phyloP scores from a whole-genome alignment of 1,284 basidiomycete genomes.

The Trametes sp. region DNA sequence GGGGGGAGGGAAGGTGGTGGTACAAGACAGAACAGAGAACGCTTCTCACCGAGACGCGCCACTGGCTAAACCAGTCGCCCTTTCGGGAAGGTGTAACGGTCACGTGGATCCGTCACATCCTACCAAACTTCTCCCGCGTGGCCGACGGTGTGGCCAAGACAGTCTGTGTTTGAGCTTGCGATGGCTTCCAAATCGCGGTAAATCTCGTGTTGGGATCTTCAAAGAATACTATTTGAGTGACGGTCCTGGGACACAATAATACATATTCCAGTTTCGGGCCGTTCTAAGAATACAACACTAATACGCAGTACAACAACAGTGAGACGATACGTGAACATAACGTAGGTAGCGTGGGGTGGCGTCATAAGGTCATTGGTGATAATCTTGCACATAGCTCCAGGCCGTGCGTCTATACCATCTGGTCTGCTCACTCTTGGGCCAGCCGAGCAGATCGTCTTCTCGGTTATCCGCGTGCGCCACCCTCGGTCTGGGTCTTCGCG shows the following conservation, averaged over 20 bases:
- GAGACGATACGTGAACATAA: not conserved
- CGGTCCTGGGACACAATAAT: not conserved
- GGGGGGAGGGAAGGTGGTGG: constrained; percentile 23
- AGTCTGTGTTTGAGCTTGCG: not conserved
- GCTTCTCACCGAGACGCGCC: constrained; percentile 26
- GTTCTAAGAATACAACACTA: constrained; percentile 8
- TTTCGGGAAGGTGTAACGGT: constrained; percentile 15
- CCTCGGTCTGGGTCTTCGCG: not conserved
- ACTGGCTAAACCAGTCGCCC: constrained; percentile 22
- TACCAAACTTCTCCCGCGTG: constrained; percentile 11
- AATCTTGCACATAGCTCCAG: not conserved
- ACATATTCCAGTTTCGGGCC: not conserved
- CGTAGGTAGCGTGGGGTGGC: not conserved
- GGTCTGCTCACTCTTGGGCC: not conserved
- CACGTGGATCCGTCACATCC: constrained; percentile 21
- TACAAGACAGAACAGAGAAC: constrained; percentile 16
- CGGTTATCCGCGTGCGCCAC: not conserved
- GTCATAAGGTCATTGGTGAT: not conserved
- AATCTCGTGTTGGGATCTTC: not conserved
- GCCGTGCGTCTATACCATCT: not conserved
- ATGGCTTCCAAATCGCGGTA: not conserved
- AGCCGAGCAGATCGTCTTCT: constrained; percentile 3
- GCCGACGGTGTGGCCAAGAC: not conserved
- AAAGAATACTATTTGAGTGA: not conserved
- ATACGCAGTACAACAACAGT: constrained; percentile 1